Conservation (phyloP, 352 stramenopile genomes). For the Phytopythium litorale region DNA sequence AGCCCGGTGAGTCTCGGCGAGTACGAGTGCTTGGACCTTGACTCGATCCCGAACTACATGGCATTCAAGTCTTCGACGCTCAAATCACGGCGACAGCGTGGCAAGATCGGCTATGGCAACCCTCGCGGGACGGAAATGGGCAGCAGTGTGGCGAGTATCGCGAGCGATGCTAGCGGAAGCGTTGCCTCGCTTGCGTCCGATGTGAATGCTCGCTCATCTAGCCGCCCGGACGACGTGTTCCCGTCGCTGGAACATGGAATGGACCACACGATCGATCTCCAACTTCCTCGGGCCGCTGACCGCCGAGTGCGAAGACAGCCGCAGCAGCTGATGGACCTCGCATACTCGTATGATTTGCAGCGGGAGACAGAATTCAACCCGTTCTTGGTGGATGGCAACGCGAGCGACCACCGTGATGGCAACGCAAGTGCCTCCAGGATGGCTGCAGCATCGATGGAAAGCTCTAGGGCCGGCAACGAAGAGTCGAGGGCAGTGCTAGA, state of each 20-base stretch:
- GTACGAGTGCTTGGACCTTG: conserved; percentile 71
- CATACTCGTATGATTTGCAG: conserved; percentile 64
- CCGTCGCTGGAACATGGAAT: conserved; percentile 13
- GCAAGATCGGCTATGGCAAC: not conserved
- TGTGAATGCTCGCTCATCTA: conserved; percentile 3
- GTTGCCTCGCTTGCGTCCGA: conserved; percentile 19
- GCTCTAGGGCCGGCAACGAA: not conserved
- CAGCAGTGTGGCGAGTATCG: conserved; percentile 16
- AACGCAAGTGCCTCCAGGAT: no score
- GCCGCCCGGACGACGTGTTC: conserved; percentile 21
- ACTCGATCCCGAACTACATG: conserved; percentile 70
- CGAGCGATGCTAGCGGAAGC: conserved; percentile 19
- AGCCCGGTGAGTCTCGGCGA: conserved; percentile 56
- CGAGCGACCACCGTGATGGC: not conserved
- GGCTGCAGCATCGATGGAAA: not conserved
- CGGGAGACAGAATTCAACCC: conserved; percentile 53
- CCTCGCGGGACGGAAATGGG: not conserved
- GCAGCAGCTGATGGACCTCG: conserved; percentile 55
- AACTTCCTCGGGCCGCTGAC: not conserved
- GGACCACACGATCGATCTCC: conserved; percentile 7
- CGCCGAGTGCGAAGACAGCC: conserved; percentile 3
- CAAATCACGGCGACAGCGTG: conserved; percentile 16
- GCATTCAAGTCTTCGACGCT: conserved; percentile 56
- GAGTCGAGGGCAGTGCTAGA: not conserved
- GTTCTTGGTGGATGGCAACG: conserved; percentile 13